Conservation (phyloP, 2,329 filamentous ascomycete species). For the Arthrobotrys entomopaga region DNA sequence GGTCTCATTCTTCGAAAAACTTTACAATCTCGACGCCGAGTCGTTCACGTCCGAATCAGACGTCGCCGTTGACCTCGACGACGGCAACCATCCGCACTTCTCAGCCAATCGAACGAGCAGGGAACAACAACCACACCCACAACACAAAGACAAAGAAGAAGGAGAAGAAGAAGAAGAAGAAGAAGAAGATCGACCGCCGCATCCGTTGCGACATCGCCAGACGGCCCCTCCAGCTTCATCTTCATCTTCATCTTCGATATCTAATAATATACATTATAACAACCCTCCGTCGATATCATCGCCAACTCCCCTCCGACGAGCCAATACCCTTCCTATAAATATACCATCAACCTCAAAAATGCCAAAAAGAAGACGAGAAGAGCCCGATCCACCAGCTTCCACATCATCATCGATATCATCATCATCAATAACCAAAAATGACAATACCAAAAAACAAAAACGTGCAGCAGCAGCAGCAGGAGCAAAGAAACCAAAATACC, state of each 20-base stretch:
- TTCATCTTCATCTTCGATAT: not conserved
- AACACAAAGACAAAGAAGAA: no score
- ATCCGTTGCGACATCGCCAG: slow-evolving; percentile 11
- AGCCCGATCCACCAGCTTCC: not conserved
- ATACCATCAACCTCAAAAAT: slow-evolving; percentile 3
- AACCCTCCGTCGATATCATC: not conserved
- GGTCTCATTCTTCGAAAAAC: slow-evolving; percentile 32
- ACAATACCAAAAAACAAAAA: slow-evolving; percentile 22
- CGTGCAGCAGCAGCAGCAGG: not conserved
- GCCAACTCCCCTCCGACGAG: not conserved
- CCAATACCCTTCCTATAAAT: not conserved
- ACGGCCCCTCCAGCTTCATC: slow-evolving; percentile 1
- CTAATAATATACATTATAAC: not conserved
- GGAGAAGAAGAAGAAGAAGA: slow-evolving; percentile 49
- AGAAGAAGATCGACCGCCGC: not conserved
- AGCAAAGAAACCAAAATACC: slow-evolving; percentile 25
- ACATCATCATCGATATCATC: not conserved
- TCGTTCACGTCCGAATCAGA: slow-evolving; percentile 19
- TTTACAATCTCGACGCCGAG: slow-evolving; percentile 18
- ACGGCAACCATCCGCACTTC: slow-evolving; percentile 31
- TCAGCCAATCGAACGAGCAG: slow-evolving; percentile 52
- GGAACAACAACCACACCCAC: slow-evolving; percentile 27
- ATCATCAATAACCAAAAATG: not conserved
- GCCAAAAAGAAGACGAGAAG: slow-evolving; percentile 28
- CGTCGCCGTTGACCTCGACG: slow-evolving; percentile 36